Evolutionary conservation across 2,329 filamentous ascomycete genomes (phyloP).

Genomic region (Fonsecaea pugnacius): DNA sequence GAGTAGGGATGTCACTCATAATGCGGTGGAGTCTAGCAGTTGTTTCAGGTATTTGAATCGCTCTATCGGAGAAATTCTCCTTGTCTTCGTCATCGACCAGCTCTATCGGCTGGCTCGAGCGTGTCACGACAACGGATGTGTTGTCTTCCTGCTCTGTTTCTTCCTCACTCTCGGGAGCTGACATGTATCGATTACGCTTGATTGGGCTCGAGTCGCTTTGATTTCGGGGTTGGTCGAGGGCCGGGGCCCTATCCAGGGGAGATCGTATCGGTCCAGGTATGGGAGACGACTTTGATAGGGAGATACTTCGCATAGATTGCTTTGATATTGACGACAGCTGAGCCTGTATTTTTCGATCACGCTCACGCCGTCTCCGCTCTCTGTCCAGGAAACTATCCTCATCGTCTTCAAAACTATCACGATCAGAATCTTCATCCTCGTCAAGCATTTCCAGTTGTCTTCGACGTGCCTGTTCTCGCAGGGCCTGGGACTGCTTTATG

Average conservation of each 20-base stretch:
- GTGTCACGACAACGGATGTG: conserved; percentile 37
- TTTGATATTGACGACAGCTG: conserved; percentile 27
- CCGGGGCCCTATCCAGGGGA: neutral
- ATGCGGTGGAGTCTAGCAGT: conserved; percentile 35
- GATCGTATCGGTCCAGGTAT: conserved; percentile 7
- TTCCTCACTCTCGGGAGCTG: conserved; percentile 45
- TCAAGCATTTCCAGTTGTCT: conserved; percentile 41
- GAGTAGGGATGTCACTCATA: conserved; percentile 10
- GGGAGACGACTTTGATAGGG: conserved; percentile 29
- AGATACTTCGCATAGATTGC: conserved; percentile 4
- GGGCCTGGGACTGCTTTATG: conserved; percentile 52
- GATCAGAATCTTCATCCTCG: conserved; percentile 39
- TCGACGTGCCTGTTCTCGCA: conserved; percentile 43
- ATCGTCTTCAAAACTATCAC: conserved; percentile 21
- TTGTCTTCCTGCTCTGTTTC: conserved; percentile 55
- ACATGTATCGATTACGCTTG: neutral
- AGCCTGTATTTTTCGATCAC: conserved; percentile 14
- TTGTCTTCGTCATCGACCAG: conserved; percentile 52
- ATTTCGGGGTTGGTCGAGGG: neutral
- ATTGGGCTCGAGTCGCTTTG: conserved; percentile 5
- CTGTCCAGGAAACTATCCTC: conserved; percentile 34
- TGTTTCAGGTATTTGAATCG: conserved; percentile 39
- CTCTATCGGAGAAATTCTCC: conserved; percentile 48
- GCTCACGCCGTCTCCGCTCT: conserved; percentile 20
- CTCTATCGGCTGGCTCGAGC: conserved; percentile 40